A percentile compares a stretch with the other conserved stretches of the same genome.
Conservation (phyloP, 2,329 filamentous ascomycete genomes). For the Trichophyton benhamiae region DNA sequence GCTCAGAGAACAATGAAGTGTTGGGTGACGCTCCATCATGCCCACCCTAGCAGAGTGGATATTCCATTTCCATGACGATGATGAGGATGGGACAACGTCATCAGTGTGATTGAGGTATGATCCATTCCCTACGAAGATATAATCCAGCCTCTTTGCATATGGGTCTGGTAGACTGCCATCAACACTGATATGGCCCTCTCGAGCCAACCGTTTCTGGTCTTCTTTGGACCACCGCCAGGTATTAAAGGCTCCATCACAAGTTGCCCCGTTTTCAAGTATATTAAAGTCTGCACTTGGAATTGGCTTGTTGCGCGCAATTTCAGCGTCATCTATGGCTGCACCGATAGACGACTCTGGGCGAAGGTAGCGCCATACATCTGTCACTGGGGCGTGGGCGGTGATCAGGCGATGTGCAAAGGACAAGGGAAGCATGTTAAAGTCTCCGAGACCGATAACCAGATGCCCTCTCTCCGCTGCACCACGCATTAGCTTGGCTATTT, state of each 20-base stretch:
- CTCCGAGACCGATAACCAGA: constrained; percentile 73
- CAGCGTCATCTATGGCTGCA: constrained; percentile 53
- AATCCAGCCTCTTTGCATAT: constrained; percentile 78
- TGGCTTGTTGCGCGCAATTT: constrained; percentile 52
- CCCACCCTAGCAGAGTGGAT: constrained; percentile 60
- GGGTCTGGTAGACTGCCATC: constrained; percentile 56
- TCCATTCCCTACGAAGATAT: constrained; percentile 68
- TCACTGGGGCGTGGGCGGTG: constrained; percentile 61
- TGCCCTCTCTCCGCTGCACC: constrained; percentile 68
- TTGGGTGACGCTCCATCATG: constrained; percentile 70
- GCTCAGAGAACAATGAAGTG: constrained; percentile 71
- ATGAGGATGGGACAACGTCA: constrained; percentile 11
- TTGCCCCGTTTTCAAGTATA: constrained; percentile 66
- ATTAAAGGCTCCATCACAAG: constrained; percentile 75
- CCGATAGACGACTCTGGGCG: constrained; percentile 77
- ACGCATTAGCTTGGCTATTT: constrained; percentile 78
- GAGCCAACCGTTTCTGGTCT: constrained; percentile 54
- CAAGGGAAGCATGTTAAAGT: constrained; percentile 92
- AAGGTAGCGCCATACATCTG: constrained; percentile 71
- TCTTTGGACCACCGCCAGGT: constrained; percentile 82
- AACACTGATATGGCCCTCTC: constrained; percentile 52
- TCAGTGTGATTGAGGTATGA: constrained; percentile 17
- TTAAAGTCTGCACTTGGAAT: constrained; percentile 70
- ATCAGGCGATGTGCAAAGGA: constrained; percentile 77
- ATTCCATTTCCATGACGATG: constrained; percentile 46